Evolutionary conservation across 495 filamentous ascomycete species (phyloP).

Genomic region (Tuber microsphaerosporum): DNA sequence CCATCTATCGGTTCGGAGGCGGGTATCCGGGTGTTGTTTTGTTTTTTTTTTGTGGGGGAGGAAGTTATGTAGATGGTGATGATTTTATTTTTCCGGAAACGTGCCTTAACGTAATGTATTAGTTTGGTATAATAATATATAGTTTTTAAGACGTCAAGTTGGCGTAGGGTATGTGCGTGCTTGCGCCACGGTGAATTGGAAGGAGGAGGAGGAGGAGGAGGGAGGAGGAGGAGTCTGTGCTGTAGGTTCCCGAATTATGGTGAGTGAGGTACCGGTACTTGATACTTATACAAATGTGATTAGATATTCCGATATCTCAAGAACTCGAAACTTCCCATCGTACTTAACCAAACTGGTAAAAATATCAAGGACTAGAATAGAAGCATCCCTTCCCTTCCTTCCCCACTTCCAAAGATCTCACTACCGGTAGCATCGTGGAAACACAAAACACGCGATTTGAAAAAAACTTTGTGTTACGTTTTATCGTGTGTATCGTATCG

Average conservation of each 20-base stretch:
- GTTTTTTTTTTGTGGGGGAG: neutral
- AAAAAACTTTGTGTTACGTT: neutral
- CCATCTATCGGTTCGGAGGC: neutral
- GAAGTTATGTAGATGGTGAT: too few species aligned
- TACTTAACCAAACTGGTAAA: too few species aligned
- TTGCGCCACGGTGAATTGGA: neutral
- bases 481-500: neutral
- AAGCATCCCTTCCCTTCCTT: too few species aligned
- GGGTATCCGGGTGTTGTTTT: neutral
- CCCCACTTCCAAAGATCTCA: neutral
- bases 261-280: too few species aligned
- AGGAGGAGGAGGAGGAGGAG: neutral
- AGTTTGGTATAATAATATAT: neutral
- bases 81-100: neutral
- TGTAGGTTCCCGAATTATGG: neutral
- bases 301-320: neutral
- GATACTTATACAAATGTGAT: neutral
- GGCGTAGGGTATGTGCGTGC: neutral
- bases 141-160: neutral
- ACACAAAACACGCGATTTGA: neutral
- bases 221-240: neutral
- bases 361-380: too few species aligned
- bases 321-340: too few species aligned
- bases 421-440: neutral
- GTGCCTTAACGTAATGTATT: neutral